phyloP scores from a whole-genome alignment of 2,329 filamentous ascomycete genomes.

The Hypoxylon sp. region DNA sequence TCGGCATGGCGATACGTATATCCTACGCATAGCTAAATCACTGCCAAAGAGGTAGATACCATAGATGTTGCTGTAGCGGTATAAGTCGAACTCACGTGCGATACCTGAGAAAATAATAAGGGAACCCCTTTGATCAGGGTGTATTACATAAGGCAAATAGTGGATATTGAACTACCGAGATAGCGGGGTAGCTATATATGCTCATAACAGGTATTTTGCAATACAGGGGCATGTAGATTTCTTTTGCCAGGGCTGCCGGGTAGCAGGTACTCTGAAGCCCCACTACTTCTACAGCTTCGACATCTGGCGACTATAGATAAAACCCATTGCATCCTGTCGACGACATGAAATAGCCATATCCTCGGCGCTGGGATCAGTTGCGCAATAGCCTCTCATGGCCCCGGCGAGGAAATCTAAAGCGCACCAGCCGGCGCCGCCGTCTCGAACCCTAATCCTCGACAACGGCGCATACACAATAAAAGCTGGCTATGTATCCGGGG shows the following conservation, averaged over 20 bases:
- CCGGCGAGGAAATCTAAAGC: slow-evolving; percentile 65
- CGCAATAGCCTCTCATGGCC: slow-evolving; percentile 45
- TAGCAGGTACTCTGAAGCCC: neutral
- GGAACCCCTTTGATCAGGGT: neutral
- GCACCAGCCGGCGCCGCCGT: slow-evolving; percentile 66
- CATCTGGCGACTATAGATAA: neutral
- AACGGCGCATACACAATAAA: slow-evolving; percentile 95
- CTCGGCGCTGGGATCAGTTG: neutral
- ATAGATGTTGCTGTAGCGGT: no score
- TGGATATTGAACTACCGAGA: neutral
- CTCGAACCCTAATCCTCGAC: slow-evolving; percentile 86
- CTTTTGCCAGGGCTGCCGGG: neutral
- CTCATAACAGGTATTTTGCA: neutral
- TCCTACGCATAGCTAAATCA: neutral
- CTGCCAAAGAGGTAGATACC: neutral
- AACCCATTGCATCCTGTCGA: neutral
- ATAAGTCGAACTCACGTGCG: no score
- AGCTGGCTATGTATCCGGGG: slow-evolving; percentile 78
- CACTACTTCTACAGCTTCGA: neutral
- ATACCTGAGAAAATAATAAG: neutral
- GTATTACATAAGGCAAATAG: slow-evolving; percentile 1
- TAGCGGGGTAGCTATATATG: slow-evolving; percentile 1
- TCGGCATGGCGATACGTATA: neutral
- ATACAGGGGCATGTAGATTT: slow-evolving; percentile 3
- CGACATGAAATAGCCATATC: neutral